Evolutionary conservation across 768 basidiomycete species (phyloP).

Genomic region (Cantharellus anzutake): DNA sequence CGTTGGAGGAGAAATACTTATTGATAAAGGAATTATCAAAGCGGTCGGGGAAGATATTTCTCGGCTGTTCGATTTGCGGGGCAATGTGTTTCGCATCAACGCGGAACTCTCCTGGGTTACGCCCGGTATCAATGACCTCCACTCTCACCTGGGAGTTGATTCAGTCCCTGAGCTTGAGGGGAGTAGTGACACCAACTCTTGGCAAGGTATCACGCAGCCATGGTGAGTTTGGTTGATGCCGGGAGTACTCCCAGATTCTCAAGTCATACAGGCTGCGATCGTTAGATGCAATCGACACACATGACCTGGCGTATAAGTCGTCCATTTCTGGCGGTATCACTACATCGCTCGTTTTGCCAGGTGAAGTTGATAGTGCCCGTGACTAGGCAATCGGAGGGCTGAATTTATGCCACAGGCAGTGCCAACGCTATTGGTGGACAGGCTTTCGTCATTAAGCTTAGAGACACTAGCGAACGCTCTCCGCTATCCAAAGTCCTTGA

Average conservation of each 20-base stretch:
- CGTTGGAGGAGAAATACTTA: slow-evolving; percentile 1
- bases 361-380: slow-evolving; percentile 19
- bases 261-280: slow-evolving; percentile 33
- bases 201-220: slow-evolving; percentile 47
- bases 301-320: slow-evolving; percentile 52
- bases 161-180: slow-evolving; percentile 37
- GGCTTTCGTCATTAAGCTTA: slow-evolving; percentile 57
- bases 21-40: not conserved
- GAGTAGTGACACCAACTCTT: slow-evolving; percentile 40
- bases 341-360: slow-evolving; percentile 63
- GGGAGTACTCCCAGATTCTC: slow-evolving; percentile 8
- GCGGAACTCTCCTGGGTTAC: slow-evolving; percentile 50
- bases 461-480: slow-evolving; percentile 50
- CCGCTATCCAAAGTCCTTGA: slow-evolving; percentile 53
- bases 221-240: slow-evolving; percentile 17
- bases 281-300: slow-evolving; percentile 72
- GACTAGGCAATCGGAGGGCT: not conserved
- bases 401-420: slow-evolving; percentile 3
- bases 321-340: slow-evolving; percentile 81
- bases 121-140: slow-evolving; percentile 39
- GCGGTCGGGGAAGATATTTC: not conserved
- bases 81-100: slow-evolving; percentile 31
- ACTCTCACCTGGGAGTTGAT: slow-evolving; percentile 63
- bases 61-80: not conserved
- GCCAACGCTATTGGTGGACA: slow-evolving; percentile 65